These are phyloP conservation scores for Candida ipomoeae DNA, from an alignment of 805 yeast genomes.

Conservation along the genomic window DNA sequence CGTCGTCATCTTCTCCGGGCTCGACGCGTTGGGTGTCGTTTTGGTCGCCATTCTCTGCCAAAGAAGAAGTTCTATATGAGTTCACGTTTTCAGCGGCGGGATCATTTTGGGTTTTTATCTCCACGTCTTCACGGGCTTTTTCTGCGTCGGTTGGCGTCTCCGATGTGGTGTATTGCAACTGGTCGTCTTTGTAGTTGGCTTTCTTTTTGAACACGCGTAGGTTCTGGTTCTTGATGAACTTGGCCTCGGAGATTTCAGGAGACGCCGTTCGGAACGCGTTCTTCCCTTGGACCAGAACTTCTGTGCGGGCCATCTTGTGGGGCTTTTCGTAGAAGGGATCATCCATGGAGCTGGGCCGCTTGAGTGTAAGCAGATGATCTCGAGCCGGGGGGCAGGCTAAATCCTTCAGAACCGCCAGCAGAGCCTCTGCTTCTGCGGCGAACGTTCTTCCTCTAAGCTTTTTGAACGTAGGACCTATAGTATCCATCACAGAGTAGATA, in stretches of 20 bases:
- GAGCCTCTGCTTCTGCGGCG: conserved; percentile 18
- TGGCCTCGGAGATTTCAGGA: conserved; percentile 1
- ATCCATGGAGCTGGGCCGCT: conserved; percentile 18
- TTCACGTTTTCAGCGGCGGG: not conserved
- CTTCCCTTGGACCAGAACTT: not conserved
- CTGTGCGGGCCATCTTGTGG: conserved; percentile 11
- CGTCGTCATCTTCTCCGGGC: conserved; percentile 38
- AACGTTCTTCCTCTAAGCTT: conserved; percentile 24
- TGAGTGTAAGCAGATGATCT: conserved; percentile 6
- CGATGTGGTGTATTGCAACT: not conserved
- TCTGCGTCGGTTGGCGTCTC: conserved; percentile 4
- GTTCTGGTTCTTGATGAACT: conserved; percentile 16
- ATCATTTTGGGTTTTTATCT: not conserved
- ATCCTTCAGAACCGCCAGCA: conserved; percentile 5
- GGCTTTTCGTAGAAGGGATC: conserved; percentile 29
- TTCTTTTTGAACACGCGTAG: conserved; percentile 9
- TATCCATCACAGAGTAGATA: conserved; percentile 10
- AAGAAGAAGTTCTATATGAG: not conserved
- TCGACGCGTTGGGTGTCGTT: not conserved
- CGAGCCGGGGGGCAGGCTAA: conserved; percentile 8
- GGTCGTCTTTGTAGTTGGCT: conserved; percentile 1
- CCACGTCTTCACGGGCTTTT: not conserved
- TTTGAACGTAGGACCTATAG: conserved; percentile 19
- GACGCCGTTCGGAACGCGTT: not conserved
- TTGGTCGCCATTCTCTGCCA: not conserved